Evolutionary conservation across 495 filamentous ascomycete species (phyloP).

Genomic region (Aspergillus mulundensis): DNA sequence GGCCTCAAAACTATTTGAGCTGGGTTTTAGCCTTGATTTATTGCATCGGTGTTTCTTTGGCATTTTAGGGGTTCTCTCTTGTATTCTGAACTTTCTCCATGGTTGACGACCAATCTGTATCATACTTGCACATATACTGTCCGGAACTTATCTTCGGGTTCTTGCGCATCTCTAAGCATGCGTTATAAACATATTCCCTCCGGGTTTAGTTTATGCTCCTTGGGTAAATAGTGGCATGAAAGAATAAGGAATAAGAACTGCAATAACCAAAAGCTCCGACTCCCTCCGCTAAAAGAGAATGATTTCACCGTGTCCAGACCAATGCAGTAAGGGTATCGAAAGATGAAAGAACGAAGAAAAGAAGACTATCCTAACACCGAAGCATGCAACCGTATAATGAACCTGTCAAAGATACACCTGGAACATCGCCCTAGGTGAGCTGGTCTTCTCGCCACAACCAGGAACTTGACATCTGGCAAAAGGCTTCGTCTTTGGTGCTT

Average conservation of each 20-base stretch:
- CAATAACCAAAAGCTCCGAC: background rate
- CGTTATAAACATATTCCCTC: background rate
- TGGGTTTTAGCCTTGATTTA: constrained; percentile 1
- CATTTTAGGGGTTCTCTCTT: constrained; percentile 23
- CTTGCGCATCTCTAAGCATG: background rate
- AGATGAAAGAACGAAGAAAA: constrained; percentile 7
- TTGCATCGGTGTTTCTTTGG: constrained; percentile 21
- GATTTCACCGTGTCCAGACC: constrained; percentile 1
- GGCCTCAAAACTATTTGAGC: constrained; percentile 40
- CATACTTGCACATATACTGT: constrained; percentile 19
- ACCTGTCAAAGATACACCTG: constrained; percentile 46
- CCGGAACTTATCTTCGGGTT: background rate
- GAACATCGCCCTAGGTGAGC: constrained; percentile 36
- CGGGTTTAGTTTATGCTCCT: too few relatives aligned
- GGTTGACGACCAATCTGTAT: constrained; percentile 19
- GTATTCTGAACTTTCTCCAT: constrained; percentile 31
- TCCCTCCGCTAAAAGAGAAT: background rate
- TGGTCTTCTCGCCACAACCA: constrained; percentile 41
- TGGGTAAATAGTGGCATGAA: too few relatives aligned
- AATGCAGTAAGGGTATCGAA: constrained; percentile 29
- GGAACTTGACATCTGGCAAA: constrained; percentile 51
- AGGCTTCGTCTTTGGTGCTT: constrained; percentile 26
- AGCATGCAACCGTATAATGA: constrained; percentile 4
- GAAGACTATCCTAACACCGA: constrained; percentile 15
- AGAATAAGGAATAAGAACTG: background rate